Conservation (phyloP, 129 eudicot genomes). For the Helianthus tuberosus region DNA sequence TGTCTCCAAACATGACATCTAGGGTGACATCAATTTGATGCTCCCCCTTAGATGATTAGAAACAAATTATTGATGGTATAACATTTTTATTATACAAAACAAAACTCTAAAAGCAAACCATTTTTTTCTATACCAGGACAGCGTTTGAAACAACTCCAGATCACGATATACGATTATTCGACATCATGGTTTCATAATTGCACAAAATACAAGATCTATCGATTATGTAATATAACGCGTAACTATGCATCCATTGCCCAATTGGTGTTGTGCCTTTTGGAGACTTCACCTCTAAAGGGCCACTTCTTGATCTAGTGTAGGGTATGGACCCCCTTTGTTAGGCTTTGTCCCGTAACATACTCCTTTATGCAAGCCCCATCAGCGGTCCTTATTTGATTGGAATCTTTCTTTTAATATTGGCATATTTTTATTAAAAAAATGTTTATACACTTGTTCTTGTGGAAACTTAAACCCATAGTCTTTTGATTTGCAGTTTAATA, state of each 20-base stretch:
- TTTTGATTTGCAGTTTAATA: background rate
- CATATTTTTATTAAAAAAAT: background rate
- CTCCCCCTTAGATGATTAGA: slow-evolving; percentile 11
- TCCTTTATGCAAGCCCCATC: slow-evolving; percentile 23
- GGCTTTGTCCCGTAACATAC: slow-evolving; percentile 15
- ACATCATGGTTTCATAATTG: background rate
- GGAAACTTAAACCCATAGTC: too few species aligned
- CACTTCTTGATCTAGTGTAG: slow-evolving; percentile 14
- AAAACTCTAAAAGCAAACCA: background rate
- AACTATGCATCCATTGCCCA: background rate
- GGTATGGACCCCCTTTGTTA: slow-evolving; percentile 21
- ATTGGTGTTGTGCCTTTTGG: slow-evolving; percentile 27
- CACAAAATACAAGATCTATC: background rate
- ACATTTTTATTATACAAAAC: background rate
- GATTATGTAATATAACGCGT: background rate
- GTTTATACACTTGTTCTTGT: background rate
- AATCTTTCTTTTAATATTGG: background rate
- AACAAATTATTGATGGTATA: background rate
- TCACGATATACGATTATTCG: background rate
- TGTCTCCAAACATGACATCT: slow-evolving; percentile 35
- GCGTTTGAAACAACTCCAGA: background rate
- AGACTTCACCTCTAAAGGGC: slow-evolving; percentile 14
- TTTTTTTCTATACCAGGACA: background rate
- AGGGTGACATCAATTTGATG: slow-evolving; percentile 27
- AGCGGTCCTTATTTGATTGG: slow-evolving; percentile 1